These are phyloP conservation scores for Postia placenta DNA, from an alignment of 768 basidiomycete species.

Conservation along the genomic window DNA sequence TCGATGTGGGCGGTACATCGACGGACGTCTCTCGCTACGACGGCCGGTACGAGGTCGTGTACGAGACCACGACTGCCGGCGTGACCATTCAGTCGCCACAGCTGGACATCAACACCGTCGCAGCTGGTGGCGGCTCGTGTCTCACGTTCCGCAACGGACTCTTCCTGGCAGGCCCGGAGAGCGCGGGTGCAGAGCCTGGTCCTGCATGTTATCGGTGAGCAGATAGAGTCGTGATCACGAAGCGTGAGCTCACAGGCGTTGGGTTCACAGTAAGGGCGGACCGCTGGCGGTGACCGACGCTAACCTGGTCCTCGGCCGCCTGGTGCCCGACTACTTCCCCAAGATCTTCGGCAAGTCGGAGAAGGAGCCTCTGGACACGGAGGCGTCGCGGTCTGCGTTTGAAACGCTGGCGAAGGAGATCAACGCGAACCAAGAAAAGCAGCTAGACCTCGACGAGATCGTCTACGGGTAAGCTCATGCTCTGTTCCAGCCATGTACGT, in stretches of 20 bases:
- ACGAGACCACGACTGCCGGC: constrained; percentile 93
- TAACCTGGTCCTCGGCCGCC: constrained; percentile 82
- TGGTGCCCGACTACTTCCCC: constrained; percentile 88
- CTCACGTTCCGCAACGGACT: constrained; percentile 86
- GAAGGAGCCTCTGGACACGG: constrained; percentile 74
- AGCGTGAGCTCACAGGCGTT: not conserved
- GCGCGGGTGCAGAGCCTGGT: constrained; percentile 90
- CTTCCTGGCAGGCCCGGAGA: constrained; percentile 88
- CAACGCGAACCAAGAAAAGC: constrained; percentile 53
- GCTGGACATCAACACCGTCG: constrained; percentile 93
- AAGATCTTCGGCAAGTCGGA: constrained; percentile 92
- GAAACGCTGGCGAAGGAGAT: constrained; percentile 64
- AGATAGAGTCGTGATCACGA: not conserved
- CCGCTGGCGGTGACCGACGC: constrained; percentile 91
- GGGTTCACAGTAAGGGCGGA: constrained; percentile 67
- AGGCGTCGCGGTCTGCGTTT: constrained; percentile 64
- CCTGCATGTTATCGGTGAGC: constrained; percentile 83
- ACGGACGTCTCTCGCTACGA: constrained; percentile 94
- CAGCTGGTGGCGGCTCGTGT: constrained; percentile 91
- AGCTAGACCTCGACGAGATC: constrained; percentile 73
- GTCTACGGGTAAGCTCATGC: constrained; percentile 72
- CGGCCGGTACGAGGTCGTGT: constrained; percentile 87
- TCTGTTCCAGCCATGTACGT: not conserved
- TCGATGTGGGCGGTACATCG: constrained; percentile 93
- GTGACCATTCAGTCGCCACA: constrained; percentile 90